A percentile compares a stretch with the other conserved stretches of the same genome.
phyloP scores from a whole-genome alignment of 306 rosid species.

The Echinosophora koreensis region DNA sequence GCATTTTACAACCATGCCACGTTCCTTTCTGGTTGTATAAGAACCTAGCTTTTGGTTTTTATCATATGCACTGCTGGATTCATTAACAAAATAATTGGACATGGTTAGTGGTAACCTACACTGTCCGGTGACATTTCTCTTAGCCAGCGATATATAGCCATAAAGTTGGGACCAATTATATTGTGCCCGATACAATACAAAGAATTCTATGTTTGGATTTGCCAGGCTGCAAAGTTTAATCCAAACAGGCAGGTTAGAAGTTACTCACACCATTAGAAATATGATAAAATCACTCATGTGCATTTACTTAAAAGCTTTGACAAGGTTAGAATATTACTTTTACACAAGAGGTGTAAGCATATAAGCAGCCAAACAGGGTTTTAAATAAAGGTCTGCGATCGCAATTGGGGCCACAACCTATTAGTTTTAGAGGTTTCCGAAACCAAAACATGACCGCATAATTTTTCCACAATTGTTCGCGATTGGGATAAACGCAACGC shows the following conservation, averaged over 20 bases:
- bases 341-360: no score
- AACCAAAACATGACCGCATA: no score
- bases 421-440: no score
- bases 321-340: no score
- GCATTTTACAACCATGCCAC: slow-evolving; percentile 55
- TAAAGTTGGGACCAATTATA: slow-evolving; percentile 39
- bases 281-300: no score
- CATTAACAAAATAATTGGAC: slow-evolving; percentile 38
- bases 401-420: no score
- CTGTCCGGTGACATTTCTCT: background rate
- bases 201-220: background rate
- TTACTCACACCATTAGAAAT: background rate
- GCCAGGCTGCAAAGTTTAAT: no score
- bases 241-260: background rate
- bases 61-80: slow-evolving; percentile 10
- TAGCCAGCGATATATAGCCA: slow-evolving; percentile 29
- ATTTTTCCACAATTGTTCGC: no score
- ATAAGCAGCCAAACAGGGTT: no score
- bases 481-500: no score
- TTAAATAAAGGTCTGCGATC: no score
- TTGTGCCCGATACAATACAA: slow-evolving; percentile 36
- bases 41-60: slow-evolving; percentile 22
- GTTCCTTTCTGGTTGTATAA: slow-evolving; percentile 47
- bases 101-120: background rate
- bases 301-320: no score